Evolutionary conservation across 371 early-diverging fungal genomes (phyloP).

Genomic region (Mucor irregularis): DNA sequence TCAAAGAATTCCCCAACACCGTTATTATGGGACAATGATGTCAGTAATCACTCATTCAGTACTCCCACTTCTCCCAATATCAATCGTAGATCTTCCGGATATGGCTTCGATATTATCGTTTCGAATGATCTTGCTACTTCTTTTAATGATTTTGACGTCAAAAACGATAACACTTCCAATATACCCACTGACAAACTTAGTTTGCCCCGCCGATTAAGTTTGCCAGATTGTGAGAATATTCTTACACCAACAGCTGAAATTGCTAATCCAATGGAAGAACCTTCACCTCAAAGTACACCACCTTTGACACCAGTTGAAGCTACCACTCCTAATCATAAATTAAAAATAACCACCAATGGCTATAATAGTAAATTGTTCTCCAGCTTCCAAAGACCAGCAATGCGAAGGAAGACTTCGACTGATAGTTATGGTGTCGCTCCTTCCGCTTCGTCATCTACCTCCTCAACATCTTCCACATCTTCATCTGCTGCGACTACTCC

Average conservation of each 20-base stretch:
- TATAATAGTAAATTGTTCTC: not conserved
- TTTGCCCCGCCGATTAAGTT: not conserved
- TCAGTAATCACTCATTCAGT: not conserved
- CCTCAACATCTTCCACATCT: not conserved
- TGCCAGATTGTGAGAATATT: not conserved
- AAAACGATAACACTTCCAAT: no score
- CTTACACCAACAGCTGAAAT: no score
- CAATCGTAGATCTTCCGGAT: not conserved
- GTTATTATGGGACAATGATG: conserved; percentile 1
- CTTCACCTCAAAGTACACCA: no score
- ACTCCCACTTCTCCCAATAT: conserved; percentile 7
- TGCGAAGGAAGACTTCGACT: not conserved
- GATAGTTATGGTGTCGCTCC: not conserved
- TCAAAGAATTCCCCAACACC: not conserved
- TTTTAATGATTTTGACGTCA: no score
- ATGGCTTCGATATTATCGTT: not conserved
- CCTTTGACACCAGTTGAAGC: no score
- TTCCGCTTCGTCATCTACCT: not conserved
- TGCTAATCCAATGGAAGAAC: no score
- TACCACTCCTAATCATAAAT: no score
- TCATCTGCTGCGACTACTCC: no score
- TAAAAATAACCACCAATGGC: no score
- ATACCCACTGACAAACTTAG: not conserved
- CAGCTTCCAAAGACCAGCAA: not conserved
- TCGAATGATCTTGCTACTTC: not conserved